phyloP scores from a whole-genome alignment of 176 grass and related monocot species.

The Ampelocalamus luodianensis region DNA sequence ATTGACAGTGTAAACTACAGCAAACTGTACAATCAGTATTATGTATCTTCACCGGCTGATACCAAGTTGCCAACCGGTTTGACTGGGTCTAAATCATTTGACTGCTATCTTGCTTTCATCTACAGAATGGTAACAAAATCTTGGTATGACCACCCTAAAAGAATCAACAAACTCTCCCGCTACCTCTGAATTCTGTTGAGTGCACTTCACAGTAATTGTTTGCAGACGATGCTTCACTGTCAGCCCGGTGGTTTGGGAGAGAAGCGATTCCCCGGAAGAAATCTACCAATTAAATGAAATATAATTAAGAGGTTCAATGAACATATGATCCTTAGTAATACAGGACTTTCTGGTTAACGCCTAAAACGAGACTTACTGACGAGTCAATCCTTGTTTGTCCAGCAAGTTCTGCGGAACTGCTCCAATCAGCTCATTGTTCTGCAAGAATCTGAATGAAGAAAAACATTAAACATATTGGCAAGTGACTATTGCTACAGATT shows the following conservation, averaged over 20 bases:
- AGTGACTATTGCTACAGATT: background rate
- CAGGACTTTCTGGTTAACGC: background rate
- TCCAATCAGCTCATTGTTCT: constrained; percentile 71
- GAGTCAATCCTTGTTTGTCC: constrained; percentile 51
- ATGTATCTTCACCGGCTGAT: constrained; percentile 1
- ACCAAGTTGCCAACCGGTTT: background rate
- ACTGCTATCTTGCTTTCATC: constrained; percentile 24
- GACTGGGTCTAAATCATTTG: background rate
- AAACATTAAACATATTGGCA: constrained; percentile 9
- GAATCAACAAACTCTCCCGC: constrained; percentile 36
- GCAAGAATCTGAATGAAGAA: constrained; percentile 67
- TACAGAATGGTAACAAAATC: constrained; percentile 37
- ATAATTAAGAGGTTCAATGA: constrained; percentile 10
- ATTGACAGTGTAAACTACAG: constrained; percentile 12
- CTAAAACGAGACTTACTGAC: constrained; percentile 53
- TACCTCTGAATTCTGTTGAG: constrained; percentile 26
- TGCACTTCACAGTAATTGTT: constrained; percentile 26
- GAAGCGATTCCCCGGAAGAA: constrained; percentile 70
- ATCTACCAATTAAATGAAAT: constrained; percentile 48
- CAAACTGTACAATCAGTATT: constrained; percentile 21
- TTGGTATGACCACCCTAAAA: constrained; percentile 32
- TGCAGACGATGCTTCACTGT: constrained; percentile 28
- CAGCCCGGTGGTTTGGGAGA: constrained; percentile 24
- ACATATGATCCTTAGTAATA: background rate
- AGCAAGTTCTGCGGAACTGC: constrained; percentile 69